These are phyloP conservation scores for Quillaja saponaria DNA, from an alignment of 306 rosid species.

Conservation along the genomic window DNA sequence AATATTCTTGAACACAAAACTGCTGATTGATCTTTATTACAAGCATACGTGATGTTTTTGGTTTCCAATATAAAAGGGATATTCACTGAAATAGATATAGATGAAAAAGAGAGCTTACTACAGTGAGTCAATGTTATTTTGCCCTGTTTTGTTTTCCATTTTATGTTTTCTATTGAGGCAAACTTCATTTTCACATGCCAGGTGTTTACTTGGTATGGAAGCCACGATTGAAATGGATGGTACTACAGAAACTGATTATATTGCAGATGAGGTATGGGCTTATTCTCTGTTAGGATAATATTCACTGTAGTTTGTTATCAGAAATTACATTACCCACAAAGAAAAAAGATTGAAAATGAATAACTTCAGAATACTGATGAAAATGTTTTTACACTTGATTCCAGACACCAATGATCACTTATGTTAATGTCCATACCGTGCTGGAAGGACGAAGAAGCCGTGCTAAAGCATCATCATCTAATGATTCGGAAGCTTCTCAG, in stretches of 20 bases:
- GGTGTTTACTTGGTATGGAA: constrained; percentile 93
- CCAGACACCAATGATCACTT: constrained; percentile 92
- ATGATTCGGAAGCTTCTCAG: constrained; percentile 63
- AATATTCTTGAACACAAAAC: neutral
- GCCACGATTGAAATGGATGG: constrained; percentile 95
- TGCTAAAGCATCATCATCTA: constrained; percentile 62
- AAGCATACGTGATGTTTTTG: too few relatives aligned
- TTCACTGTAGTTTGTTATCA: neutral
- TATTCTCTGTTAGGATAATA: neutral
- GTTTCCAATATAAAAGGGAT: neutral
- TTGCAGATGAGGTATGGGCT: constrained; percentile 79
- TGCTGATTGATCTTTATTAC: neutral
- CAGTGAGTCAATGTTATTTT: neutral
- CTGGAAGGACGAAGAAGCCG: constrained; percentile 80
- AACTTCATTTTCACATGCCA: constrained; percentile 21
- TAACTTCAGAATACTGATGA: constrained; percentile 12
- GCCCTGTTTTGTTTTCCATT: neutral
- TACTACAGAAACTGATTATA: constrained; percentile 74
- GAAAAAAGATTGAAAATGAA: neutral
- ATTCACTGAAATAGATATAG: neutral
- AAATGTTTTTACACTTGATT: constrained; percentile 16
- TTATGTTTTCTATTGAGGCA: neutral
- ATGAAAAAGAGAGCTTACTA: neutral
- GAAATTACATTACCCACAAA: too few relatives aligned
- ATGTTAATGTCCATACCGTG: constrained; percentile 89